phyloP scores from a whole-genome alignment of 2,329 filamentous ascomycete genomes.

The Pseudocercospora fijiensis region DNA sequence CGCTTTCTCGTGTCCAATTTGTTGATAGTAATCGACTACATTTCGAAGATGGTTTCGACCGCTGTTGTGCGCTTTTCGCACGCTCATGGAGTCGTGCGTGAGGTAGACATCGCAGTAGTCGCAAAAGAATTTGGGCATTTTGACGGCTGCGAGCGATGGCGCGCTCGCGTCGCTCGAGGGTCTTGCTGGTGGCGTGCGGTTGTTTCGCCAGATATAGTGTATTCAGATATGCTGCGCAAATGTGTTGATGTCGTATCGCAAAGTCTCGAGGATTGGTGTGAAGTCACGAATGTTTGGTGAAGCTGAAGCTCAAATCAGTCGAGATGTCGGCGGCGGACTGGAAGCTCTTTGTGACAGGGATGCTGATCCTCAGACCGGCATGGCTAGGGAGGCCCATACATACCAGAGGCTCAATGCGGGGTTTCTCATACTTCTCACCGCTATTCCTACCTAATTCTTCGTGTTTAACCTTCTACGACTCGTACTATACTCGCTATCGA shows the following conservation, averaged over 20 bases:
- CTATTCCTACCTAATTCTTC: too few species aligned
- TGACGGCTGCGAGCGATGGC: constrained; percentile 11
- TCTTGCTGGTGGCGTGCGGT: neutral
- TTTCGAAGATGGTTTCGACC: constrained; percentile 96
- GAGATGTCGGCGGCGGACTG: neutral
- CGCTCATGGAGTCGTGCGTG: constrained; percentile 99
- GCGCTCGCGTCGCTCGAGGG: neutral
- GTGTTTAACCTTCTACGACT: too few species aligned
- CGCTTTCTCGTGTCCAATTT: constrained; percentile 97
- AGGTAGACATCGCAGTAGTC: constrained; percentile 99
- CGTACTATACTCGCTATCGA: too few species aligned
- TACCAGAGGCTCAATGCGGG: too few species aligned
- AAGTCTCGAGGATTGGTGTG: neutral
- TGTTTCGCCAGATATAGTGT: neutral
- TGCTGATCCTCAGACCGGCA: neutral
- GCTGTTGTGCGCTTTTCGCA: constrained; percentile 96
- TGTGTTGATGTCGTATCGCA: neutral
- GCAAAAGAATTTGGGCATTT: constrained; percentile 49
- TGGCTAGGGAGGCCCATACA: too few species aligned
- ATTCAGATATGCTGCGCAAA: neutral
- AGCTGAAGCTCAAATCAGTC: neutral
- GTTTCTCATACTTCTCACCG: too few species aligned
- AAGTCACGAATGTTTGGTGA: neutral
- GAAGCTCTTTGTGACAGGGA: neutral
- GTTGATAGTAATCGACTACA: constrained; percentile 97